Percentiles rank a stretch among this genome's conserved stretches.
Conservation (phyloP, 495 filamentous ascomycete genomes). For the Opeltia flavorubescens region DNA sequence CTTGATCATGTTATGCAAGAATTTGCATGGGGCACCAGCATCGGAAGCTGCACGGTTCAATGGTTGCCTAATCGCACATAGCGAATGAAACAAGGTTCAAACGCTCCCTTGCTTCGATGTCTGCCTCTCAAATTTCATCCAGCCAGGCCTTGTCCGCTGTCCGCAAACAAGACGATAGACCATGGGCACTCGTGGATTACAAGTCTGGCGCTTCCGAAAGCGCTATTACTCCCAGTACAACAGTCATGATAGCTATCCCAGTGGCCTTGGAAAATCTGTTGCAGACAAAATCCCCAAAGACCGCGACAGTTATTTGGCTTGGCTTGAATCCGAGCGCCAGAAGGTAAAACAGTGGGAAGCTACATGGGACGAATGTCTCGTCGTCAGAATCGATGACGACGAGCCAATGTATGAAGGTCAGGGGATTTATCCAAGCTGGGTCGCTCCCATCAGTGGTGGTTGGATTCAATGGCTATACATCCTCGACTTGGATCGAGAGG, state of each 20-base stretch:
- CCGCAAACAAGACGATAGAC: no score
- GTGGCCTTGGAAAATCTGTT: constrained; percentile 16
- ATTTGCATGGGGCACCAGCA: no score
- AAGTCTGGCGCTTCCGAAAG: constrained; percentile 15
- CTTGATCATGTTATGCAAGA: no score
- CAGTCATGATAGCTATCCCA: constrained; percentile 19
- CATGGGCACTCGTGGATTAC: constrained; percentile 14
- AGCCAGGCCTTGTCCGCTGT: no score
- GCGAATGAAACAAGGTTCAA: no score
- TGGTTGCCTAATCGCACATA: no score
- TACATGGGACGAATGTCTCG: background rate
- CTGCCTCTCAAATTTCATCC: no score
- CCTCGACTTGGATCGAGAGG: constrained; percentile 7
- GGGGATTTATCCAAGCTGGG: no score
- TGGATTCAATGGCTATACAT: no score
- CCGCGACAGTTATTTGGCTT: constrained; percentile 10
- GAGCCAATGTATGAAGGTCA: background rate
- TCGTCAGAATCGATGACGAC: background rate
- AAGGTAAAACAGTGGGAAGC: background rate
- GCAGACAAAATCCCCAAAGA: constrained; percentile 14
- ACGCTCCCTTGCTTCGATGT: no score
- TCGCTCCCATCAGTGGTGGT: no score
- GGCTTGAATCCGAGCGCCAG: background rate
- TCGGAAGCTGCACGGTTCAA: no score
- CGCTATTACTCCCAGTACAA: constrained; percentile 19